These are phyloP conservation scores for Apiospora arundinis DNA, from an alignment of 2,329 filamentous ascomycete species.

Conservation along the genomic window DNA sequence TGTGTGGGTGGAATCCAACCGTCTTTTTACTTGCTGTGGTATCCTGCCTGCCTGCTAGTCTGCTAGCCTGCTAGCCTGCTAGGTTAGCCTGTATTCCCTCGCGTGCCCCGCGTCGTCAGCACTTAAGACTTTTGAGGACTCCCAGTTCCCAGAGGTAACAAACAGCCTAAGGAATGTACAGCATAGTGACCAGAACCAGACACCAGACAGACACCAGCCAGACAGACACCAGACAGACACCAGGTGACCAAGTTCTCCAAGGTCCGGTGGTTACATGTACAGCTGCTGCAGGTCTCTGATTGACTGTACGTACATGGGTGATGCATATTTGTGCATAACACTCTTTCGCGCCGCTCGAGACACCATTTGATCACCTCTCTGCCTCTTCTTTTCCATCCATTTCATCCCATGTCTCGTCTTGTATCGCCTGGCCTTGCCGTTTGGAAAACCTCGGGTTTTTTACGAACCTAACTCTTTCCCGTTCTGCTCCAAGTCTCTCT, in stretches of 20 bases:
- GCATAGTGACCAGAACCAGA: too few relatives aligned
- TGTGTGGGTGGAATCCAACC: background rate
- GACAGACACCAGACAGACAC: background rate
- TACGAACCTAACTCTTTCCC: conserved; percentile 15
- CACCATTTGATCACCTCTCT: background rate
- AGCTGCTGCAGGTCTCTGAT: conserved; percentile 16
- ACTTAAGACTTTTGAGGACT: background rate
- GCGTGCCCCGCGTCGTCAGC: conserved; percentile 12
- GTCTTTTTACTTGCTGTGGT: too few relatives aligned
- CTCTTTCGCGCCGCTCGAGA: background rate
- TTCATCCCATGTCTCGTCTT: conserved; percentile 14
- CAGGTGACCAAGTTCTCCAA: background rate
- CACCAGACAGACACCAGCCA: too few relatives aligned
- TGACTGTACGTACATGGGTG: conserved; percentile 14
- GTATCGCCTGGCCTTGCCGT: conserved; percentile 12
- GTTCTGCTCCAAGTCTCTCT: conserved; percentile 6
- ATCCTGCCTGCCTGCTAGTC: too few relatives aligned
- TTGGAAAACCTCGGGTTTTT: conserved; percentile 14
- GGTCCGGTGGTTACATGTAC: conserved; percentile 15
- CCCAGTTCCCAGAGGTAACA: background rate
- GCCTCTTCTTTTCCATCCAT: background rate
- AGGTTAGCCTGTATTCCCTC: background rate
- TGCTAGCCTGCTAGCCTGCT: too few relatives aligned
- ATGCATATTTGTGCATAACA: conserved; percentile 19
- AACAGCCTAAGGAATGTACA: background rate